Evolutionary conservation across 1,284 basidiomycete genomes (phyloP), one percentile per base, ranked within the genome.

Genomic region (Volvariella volvacea): DNA sequence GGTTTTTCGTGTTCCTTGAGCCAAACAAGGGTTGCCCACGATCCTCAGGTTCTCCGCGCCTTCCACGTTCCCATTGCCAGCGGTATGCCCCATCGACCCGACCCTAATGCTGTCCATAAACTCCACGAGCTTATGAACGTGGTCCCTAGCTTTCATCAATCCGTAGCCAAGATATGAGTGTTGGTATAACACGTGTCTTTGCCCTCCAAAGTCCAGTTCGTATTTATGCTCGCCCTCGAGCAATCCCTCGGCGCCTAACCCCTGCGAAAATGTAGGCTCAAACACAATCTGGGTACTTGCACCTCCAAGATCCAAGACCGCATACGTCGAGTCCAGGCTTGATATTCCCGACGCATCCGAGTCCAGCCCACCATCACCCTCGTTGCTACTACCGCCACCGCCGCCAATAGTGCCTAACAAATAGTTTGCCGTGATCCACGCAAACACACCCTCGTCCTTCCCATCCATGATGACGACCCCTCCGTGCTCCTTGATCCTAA

Each of bases 391-490:
- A 25, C 33, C 19, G 16, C 33, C 16, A 36, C 43, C 73, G 25
- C 75, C 70, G 15, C 81, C 76, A 53, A 95, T 81, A 39, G 84
- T 81, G 43, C 76, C 76, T 41, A 94, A 70, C 28, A 95, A 73
- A 65, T 97, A 98, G 67, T 99, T 99, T 51, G 91, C 91, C 9
- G 94, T 97, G 58, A 98, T 93, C 95, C 95, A 99, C 15, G 94
- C 93, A 62, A 91, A 98, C 20, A 98, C 92, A 38, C 91, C 92
- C 65, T 99, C 95, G 59, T 98, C 93, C 55, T 83, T 87, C 15
- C 95, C 95, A 55, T 98, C 93, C 95, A 98, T 97, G 53, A 96
- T 84, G 43, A 77, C 79, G 19, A 95, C 88, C 2, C 74, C 76
- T 37, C 78, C 77, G 49, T 75, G 70, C 25, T 76, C 65, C 6